Evolutionary conservation across 1,139 yeast species (phyloP).

Genomic region (Candida tropicalis): DNA sequence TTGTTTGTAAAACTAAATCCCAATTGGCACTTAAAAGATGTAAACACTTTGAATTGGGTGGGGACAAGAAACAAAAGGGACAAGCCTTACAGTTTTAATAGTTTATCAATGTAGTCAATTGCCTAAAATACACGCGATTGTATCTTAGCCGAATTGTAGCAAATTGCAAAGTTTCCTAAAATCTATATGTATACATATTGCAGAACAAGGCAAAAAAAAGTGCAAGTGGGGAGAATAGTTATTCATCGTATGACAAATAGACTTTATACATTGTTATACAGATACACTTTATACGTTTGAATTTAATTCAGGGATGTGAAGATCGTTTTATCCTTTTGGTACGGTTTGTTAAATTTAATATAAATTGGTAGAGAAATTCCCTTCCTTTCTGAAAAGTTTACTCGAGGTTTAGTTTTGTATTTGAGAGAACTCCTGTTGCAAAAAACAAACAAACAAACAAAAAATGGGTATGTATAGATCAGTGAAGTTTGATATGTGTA

Average conservation of each 20-base stretch:
- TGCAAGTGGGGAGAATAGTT: background rate
- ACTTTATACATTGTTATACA: background rate
- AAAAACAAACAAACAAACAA: no score
- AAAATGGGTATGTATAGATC: background rate
- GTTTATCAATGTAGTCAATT: no score
- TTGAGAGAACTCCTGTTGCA: no score
- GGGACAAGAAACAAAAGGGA: conserved; percentile 43
- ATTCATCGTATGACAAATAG: background rate
- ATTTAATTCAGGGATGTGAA: background rate
- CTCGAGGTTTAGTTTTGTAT: background rate
- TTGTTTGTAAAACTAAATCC: conserved; percentile 3
- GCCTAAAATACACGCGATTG: no score
- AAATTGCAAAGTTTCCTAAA: conserved; percentile 1
- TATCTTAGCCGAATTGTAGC: no score
- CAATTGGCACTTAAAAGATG: conserved; percentile 5
- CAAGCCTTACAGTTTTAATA: conserved; percentile 93
- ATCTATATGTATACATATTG: no score
- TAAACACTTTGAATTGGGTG: conserved; percentile 6
- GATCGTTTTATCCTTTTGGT: background rate
- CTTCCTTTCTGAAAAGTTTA: background rate
- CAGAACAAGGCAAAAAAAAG: background rate
- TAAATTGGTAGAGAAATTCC: no score
- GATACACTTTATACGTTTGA: background rate
- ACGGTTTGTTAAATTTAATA: no score
- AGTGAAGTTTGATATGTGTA: no score